Base-by-base conservation (phyloP, 1,139 yeast genomes). In the Yamadazyma dendronema region DNA sequence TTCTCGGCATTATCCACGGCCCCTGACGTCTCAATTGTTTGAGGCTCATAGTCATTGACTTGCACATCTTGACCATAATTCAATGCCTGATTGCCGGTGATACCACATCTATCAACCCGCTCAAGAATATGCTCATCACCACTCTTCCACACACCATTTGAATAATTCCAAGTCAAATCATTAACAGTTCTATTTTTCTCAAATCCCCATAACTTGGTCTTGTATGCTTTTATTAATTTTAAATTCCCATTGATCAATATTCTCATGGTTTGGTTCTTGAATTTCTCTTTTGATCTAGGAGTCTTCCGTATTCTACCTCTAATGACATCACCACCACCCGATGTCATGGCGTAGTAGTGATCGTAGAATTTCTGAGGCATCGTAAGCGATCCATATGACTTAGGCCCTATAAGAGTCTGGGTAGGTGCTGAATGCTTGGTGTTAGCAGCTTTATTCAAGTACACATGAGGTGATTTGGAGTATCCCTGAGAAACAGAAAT, bases 141-240 rank as follows among this genome's bases (percentile, higher is more conserved):
- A 59, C 88, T 88, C 48, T 72, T 74, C 98, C 98, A 92, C 31
- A 71, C 73, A 0, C 87, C 87, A 42, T 81, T 73, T 12, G 59
- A 64, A 54, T 76, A 90, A 38, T 65, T 64, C 59, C 71, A 77
- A 0, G 84, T 84, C 49, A 89, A 67, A 48, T 83, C 92, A 31
- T 75, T 71, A 1, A 72, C 56, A 3, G 74, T 67, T 48, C 75
- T 80, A 47, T 77, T 74, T 61, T 85, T 83, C 48, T 84, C 90
- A 42, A 79, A 70, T 8, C 97, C 97, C 98, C 98, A 92, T 31
- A 92, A 69, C 52, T 88, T 88, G 17, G 82, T 79, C 61, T 86
- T 86, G 50, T 71, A 73, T 44, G 81, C 67, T 50, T 77, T 78
- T 41, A 81, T 61, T 5, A 68, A 67, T 53, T 80, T 79, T 36